Evolutionary conservation across 345 rosid species (phyloP).

Genomic region (Melaleuca quinquenervia): DNA sequence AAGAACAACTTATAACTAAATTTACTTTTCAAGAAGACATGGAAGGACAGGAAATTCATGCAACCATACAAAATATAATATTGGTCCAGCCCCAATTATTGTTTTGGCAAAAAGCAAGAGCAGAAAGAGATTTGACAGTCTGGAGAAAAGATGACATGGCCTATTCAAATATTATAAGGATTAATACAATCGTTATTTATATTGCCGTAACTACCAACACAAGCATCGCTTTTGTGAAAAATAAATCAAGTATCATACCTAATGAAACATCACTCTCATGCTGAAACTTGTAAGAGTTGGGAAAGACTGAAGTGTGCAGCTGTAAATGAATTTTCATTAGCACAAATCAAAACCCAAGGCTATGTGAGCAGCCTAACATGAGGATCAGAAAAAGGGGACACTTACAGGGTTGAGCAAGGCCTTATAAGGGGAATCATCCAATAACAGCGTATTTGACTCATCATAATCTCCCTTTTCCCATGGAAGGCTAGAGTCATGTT

Average conservation of each 20-base stretch:
- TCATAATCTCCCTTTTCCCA: slow-evolving; percentile 56
- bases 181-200: not conserved
- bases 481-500: slow-evolving; percentile 44
- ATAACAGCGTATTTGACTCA: slow-evolving; percentile 66
- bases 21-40: not conserved
- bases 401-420: slow-evolving; percentile 93
- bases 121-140: not conserved
- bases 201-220: not conserved
- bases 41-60: not conserved
- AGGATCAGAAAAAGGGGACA: not conserved
- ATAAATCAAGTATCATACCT: slow-evolving; percentile 25
- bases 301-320: slow-evolving; percentile 72
- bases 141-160: not conserved
- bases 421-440: slow-evolving; percentile 93
- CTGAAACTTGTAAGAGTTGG: slow-evolving; percentile 44
- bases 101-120: not conserved
- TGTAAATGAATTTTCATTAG: slow-evolving; percentile 12
- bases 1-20: not conserved
- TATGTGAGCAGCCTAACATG: not conserved
- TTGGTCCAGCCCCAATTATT: not conserved
- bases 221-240: not conserved
- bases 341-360: not conserved
- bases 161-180: not conserved
- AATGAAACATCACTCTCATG: slow-evolving; percentile 38
- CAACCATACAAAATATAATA: not conserved